Conservation (phyloP, 176 grass and related monocot species). For the Guadua angustifolia region DNA sequence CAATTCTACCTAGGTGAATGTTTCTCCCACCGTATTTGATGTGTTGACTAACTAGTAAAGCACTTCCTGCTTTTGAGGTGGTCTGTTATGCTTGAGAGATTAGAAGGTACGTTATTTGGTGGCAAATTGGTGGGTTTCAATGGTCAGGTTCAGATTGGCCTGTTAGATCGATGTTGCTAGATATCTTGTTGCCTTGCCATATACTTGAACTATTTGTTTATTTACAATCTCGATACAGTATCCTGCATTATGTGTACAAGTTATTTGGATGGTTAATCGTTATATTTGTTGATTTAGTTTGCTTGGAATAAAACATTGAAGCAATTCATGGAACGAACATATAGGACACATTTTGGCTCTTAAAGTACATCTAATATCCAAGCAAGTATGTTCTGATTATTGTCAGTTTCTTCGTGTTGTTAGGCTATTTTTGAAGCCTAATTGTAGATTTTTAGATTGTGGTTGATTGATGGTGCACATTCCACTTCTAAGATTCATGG, state of each 20-base stretch:
- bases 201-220: slow-evolving; percentile 4
- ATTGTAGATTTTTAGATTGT: background rate
- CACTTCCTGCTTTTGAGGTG: background rate
- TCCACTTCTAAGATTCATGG: slow-evolving; percentile 4
- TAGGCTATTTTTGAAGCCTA: background rate
- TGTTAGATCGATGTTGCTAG: background rate
- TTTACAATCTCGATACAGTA: background rate
- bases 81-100: background rate
- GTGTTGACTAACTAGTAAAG: background rate
- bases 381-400: background rate
- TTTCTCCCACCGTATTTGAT: background rate
- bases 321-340: background rate
- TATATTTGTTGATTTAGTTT: slow-evolving; percentile 13
- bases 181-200: background rate
- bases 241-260: background rate
- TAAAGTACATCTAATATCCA: background rate
- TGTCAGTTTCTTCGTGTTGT: background rate
- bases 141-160: slow-evolving; percentile 1
- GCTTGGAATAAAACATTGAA: background rate
- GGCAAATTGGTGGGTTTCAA: background rate
- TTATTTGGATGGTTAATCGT: background rate
- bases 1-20: background rate
- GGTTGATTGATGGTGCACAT: background rate
- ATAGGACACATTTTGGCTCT: background rate
- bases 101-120: background rate